Evolutionary conservation across 768 basidiomycete genomes (phyloP).

Genomic region (Rhizopogon vesiculosus): DNA sequence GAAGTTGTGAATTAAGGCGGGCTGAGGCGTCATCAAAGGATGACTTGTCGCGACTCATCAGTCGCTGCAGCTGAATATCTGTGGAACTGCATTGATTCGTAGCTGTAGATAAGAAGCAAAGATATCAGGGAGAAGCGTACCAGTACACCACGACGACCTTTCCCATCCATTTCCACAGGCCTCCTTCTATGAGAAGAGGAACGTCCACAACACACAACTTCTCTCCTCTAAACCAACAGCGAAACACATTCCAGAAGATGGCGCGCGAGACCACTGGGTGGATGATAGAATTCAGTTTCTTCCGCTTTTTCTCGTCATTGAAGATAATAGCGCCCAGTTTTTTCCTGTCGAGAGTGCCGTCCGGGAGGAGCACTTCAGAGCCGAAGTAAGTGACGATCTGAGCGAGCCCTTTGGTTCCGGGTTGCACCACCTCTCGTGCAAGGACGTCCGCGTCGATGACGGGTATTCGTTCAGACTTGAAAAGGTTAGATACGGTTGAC

Average conservation of each 20-base stretch:
- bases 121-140: slow-evolving; percentile 37
- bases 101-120: not conserved
- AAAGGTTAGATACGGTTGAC: slow-evolving; percentile 80
- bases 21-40: slow-evolving; percentile 62
- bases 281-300: slow-evolving; percentile 75
- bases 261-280: slow-evolving; percentile 86
- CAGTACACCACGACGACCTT: slow-evolving; percentile 89
- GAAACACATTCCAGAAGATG: slow-evolving; percentile 67
- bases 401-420: slow-evolving; percentile 69
- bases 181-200: slow-evolving; percentile 87
- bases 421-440: slow-evolving; percentile 80
- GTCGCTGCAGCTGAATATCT: slow-evolving; percentile 77
- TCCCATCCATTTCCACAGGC: slow-evolving; percentile 79
- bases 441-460: slow-evolving; percentile 91
- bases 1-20: slow-evolving; percentile 76
- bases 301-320: slow-evolving; percentile 65
- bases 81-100: slow-evolving; percentile 50
- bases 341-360: slow-evolving; percentile 77
- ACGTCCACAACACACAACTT: slow-evolving; percentile 84
- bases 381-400: slow-evolving; percentile 75
- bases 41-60: slow-evolving; percentile 72
- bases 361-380: slow-evolving; percentile 50
- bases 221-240: slow-evolving; percentile 73
- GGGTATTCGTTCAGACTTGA: slow-evolving; percentile 65
- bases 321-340: slow-evolving; percentile 85